Percentiles rank a stretch among this genome's conserved stretches.
Evolutionary conservation across 768 basidiomycete species (phyloP).

Genomic region (Lepiota venenata): DNA sequence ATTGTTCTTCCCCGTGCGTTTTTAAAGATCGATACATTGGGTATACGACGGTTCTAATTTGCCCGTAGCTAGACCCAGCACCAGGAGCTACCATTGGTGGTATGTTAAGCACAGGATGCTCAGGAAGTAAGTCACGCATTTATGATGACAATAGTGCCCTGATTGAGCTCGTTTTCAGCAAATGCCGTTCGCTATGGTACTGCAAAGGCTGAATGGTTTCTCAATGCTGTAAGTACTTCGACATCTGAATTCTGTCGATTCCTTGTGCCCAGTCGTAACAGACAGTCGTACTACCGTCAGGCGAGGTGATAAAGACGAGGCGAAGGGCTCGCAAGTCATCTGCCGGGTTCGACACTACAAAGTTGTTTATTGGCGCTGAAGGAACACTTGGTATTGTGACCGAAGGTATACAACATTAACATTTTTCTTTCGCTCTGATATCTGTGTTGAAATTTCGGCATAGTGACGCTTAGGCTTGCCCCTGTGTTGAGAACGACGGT

Average conservation of each 20-base stretch:
- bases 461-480: constrained; percentile 78
- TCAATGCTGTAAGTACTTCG: constrained; percentile 57
- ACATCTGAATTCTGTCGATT: no score
- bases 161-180: constrained; percentile 32
- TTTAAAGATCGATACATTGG: background rate
- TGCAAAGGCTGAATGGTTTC: constrained; percentile 87
- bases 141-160: background rate
- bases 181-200: constrained; percentile 88
- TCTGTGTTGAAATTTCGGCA: background rate
- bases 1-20: constrained; percentile 76
- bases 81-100: constrained; percentile 83
- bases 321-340: constrained; percentile 77
- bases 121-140: constrained; percentile 55
- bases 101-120: constrained; percentile 85
- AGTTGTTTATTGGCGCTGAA: constrained; percentile 82
- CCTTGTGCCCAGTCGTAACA: constrained; percentile 23
- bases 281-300: constrained; percentile 88
- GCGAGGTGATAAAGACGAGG: constrained; percentile 89
- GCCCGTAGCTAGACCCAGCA: constrained; percentile 65
- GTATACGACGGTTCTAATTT: background rate
- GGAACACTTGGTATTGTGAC: constrained; percentile 86
- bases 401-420: constrained; percentile 52
- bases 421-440: background rate
- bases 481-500: constrained; percentile 81
- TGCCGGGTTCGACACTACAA: constrained; percentile 83